Evolutionary conservation across 2,329 filamentous ascomycete genomes (phyloP).

Genomic region (Fusarium chuoi): DNA sequence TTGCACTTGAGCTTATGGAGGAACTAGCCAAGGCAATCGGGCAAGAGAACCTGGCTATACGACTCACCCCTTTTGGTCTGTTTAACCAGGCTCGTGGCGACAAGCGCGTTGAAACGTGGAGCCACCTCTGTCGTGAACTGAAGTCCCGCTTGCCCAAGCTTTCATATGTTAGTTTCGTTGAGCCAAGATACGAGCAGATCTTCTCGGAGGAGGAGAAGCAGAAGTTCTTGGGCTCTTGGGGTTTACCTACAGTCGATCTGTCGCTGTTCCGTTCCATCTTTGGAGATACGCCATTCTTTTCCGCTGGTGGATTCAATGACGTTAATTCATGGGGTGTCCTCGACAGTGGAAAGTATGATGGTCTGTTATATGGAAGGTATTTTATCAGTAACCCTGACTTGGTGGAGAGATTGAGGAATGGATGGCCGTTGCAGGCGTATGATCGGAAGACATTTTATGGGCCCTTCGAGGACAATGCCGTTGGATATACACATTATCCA

Average conservation of each 20-base stretch:
- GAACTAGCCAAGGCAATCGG: constrained; percentile 56
- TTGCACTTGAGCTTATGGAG: constrained; percentile 65
- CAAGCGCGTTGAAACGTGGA: constrained; percentile 64
- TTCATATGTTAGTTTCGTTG: constrained; percentile 66
- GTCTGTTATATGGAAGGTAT: constrained; percentile 57
- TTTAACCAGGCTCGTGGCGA: constrained; percentile 63
- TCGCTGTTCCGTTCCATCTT: constrained; percentile 62
- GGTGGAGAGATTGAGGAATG: constrained; percentile 54
- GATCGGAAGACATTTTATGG: constrained; percentile 58
- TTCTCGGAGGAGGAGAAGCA: constrained; percentile 60
- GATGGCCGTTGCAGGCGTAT: constrained; percentile 53
- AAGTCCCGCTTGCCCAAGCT: constrained; percentile 56
- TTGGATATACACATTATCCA: constrained; percentile 52
- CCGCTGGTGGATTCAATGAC: constrained; percentile 64
- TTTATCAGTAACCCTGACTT: constrained; percentile 63
- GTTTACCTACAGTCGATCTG: constrained; percentile 56
- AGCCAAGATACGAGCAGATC: constrained; percentile 65
- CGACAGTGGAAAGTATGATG: constrained; percentile 58
- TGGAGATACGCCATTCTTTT: constrained; percentile 63
- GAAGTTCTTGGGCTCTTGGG: constrained; percentile 59
- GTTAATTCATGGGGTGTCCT: constrained; percentile 59
- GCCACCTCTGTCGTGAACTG: constrained; percentile 58
- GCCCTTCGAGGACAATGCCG: constrained; percentile 48
- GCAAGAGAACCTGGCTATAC: constrained; percentile 56
- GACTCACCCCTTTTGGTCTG: constrained; percentile 60